phyloP scores from a whole-genome alignment of 768 basidiomycete genomes.

The Tricholoma terreum region DNA sequence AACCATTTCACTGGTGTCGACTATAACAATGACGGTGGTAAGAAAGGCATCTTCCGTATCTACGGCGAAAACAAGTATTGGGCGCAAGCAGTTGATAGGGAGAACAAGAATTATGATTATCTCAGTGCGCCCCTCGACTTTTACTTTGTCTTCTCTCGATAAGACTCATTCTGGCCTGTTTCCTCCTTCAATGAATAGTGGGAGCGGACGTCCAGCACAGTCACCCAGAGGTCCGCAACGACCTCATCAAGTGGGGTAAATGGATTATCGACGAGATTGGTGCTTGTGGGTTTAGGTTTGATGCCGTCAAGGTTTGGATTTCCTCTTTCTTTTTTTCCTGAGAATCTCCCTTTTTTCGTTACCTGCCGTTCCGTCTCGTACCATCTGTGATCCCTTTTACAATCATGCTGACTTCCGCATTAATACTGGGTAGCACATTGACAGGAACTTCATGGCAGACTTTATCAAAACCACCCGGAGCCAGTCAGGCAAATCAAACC shows the following conservation, averaged over 20 bases:
- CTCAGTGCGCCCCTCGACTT: not conserved
- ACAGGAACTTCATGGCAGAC: not conserved
- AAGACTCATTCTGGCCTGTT: not conserved
- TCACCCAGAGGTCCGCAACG: not conserved
- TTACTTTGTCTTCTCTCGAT: not conserved
- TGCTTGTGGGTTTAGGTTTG: not conserved
- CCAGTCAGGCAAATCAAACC: not conserved
- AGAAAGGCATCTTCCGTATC: not conserved
- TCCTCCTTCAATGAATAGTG: not conserved
- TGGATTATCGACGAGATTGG: not conserved
- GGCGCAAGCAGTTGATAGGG: not conserved
- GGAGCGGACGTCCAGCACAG: not conserved
- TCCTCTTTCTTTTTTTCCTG: not conserved
- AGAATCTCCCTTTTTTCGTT: not conserved
- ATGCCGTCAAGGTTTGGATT: not conserved
- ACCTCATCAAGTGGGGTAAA: not conserved
- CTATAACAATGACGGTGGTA: not conserved
- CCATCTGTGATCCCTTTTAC: too few species aligned
- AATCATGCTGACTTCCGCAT: too few species aligned
- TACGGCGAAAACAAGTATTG: not conserved
- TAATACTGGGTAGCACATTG: not conserved
- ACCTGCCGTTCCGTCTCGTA: not conserved
- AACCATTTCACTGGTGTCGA: not conserved
- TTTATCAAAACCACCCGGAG: not conserved
- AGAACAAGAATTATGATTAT: not conserved